Evolutionary conservation across 2,329 filamentous ascomycete genomes (phyloP).

Genomic region (Dryadomyces quercivorus): DNA sequence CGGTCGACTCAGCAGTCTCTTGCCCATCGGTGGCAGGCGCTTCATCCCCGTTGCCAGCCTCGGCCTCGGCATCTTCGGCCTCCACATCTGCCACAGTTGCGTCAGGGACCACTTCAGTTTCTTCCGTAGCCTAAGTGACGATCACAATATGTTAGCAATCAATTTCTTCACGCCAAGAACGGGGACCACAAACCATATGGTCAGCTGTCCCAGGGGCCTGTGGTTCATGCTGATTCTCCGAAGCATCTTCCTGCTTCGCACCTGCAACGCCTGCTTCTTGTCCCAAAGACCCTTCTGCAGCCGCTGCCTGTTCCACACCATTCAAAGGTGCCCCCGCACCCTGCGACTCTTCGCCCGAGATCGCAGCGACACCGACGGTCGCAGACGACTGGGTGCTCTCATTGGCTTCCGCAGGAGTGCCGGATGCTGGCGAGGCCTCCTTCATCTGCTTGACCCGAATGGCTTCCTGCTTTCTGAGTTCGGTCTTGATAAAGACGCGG

Average conservation of each 20-base stretch:
- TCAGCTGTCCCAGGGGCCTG: constrained; percentile 5
- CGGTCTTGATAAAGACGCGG: constrained; percentile 78
- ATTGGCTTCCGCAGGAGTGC: constrained; percentile 27
- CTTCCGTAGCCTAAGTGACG: constrained; percentile 1
- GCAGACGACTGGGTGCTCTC: constrained; percentile 1
- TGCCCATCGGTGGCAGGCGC: constrained; percentile 14
- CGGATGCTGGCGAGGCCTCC: constrained; percentile 23
- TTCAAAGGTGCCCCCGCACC: constrained; percentile 3
- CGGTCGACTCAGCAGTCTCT: constrained; percentile 20
- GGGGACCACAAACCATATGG: constrained; percentile 10
- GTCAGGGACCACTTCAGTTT: not conserved
- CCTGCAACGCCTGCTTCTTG: constrained; percentile 6
- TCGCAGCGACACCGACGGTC: constrained; percentile 5
- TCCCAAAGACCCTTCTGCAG: constrained; percentile 5
- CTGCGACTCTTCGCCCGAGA: constrained; percentile 6
- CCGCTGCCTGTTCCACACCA: constrained; percentile 7
- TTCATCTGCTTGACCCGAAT: constrained; percentile 38
- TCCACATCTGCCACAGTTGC: constrained; percentile 12
- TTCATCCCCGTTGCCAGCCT: constrained; percentile 16
- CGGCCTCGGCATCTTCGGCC: constrained; percentile 15
- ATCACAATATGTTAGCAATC: constrained; percentile 8
- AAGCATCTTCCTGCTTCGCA: constrained; percentile 4
- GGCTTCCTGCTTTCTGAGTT: constrained; percentile 77
- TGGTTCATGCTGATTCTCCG: constrained; percentile 1
- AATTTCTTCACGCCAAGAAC: not conserved